Evolutionary conservation across 352 stramenopile species (phyloP).

Genomic region (Phytophthora ohioensis): DNA sequence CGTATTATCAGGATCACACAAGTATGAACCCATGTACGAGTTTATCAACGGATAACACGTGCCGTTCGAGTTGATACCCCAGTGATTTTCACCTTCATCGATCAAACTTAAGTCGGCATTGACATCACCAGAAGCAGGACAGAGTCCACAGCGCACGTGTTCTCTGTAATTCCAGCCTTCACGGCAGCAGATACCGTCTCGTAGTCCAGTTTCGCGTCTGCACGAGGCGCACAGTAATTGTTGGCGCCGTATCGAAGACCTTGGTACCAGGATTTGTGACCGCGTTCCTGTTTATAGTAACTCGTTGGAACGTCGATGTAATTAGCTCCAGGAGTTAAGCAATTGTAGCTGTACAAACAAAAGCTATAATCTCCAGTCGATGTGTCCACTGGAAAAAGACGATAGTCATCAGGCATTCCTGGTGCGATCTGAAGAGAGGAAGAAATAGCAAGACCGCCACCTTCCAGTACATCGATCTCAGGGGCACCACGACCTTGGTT

Average conservation of each 20-base stretch:
- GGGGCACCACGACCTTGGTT: conserved; percentile 87
- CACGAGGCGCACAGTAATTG: conserved; percentile 46
- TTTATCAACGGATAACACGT: conserved; percentile 73
- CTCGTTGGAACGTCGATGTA: conserved; percentile 49
- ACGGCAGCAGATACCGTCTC: conserved; percentile 35
- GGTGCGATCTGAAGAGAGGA: conserved; percentile 90
- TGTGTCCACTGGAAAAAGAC: conserved; percentile 55
- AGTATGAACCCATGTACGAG: conserved; percentile 63
- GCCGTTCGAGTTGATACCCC: conserved; percentile 76
- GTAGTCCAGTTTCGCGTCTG: conserved; percentile 39
- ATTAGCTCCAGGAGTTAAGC: conserved; percentile 55
- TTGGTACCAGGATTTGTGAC: conserved; percentile 65
- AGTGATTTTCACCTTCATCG: conserved; percentile 45
- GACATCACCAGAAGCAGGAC: conserved; percentile 57
- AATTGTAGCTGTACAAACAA: conserved; percentile 58
- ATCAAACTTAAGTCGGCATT: conserved; percentile 55
- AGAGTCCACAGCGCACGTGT: conserved; percentile 49
- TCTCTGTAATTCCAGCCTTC: conserved; percentile 48
- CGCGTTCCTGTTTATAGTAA: conserved; percentile 47
- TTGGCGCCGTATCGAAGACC: conserved; percentile 65
- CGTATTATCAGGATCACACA: conserved; percentile 70
- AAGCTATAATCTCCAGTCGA: conserved; percentile 26
- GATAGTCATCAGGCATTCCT: conserved; percentile 70
- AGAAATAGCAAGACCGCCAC: conserved; percentile 78
- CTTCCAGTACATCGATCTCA: conserved; percentile 96